Base-by-base conservation (phyloP, 2,329 filamentous ascomycete species). In the Penicillium frequentans region DNA sequence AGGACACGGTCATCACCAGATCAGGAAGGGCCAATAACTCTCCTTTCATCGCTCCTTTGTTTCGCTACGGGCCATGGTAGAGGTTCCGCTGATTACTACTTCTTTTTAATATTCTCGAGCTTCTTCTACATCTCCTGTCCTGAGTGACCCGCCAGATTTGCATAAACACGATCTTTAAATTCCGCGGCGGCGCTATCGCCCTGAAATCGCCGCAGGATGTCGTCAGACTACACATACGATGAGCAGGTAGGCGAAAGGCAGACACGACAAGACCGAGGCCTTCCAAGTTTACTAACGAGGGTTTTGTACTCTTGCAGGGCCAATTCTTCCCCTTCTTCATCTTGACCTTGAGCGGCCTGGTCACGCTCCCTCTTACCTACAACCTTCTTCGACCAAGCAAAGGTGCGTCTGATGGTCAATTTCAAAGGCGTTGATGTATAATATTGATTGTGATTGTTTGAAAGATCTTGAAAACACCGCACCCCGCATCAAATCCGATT, bases 271-370 rank as follows among this genome's bases (percentile, higher is more conserved):
- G 13, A 23, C 9, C 21, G 46, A 47, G 3, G 9, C 5, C 21
- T 6, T 13, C 1, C 45, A 47, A 13, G 21, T 19, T 26, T 16
- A 33, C 59, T 60, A n/a, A 45, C 27, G 23, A 19, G 5, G 13
- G 4, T 8, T 52, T 42, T 49, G 16, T 35, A n/a, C 29, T 14
- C 29, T 54, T 49, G 23, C 14, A 95, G 86, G 93, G 92, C 69
- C 91, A 97, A 85, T 97, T 97, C 82, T 99, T 97, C 83, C 95
- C 96, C 66, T 96, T 96, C 85, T 99, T 99, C 82, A 89, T 98
- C 78, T 87, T 97, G 73, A 97, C 93, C 44, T 84, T 98, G 70
- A 87, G 89, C 61, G 87, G 88, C 70, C 86, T 99, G 65, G 84
- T 97, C 77, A 97, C 95, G 33, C 79, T 96, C 57, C 93, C 93